Evolutionary conservation across 2,329 filamentous ascomycete genomes (phyloP).

Genomic region (Neospermospora avenae): DNA sequence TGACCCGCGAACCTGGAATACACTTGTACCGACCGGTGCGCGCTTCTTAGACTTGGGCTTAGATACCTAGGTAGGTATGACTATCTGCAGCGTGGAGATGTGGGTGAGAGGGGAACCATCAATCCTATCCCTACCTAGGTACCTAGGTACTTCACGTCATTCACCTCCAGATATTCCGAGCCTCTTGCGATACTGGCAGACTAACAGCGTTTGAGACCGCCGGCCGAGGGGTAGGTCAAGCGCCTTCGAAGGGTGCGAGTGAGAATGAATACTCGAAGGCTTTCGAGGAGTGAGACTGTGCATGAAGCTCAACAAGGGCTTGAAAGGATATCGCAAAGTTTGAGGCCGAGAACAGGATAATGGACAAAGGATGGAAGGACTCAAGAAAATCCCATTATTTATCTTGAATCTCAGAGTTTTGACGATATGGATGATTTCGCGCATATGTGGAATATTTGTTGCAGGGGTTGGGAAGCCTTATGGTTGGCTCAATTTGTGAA

Average conservation of each 20-base stretch:
- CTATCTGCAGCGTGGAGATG: constrained; percentile 6
- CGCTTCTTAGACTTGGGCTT: neutral
- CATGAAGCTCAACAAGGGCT: neutral
- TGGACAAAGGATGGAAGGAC: neutral
- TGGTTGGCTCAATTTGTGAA: neutral
- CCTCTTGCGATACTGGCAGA: neutral
- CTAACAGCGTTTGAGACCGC: neutral
- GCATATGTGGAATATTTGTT: neutral
- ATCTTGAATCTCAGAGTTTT: neutral
- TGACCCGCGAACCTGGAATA: neutral
- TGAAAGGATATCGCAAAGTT: no score
- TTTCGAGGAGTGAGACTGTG: neutral
- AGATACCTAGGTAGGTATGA: neutral
- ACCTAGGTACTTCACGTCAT: neutral
- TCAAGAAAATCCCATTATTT: neutral
- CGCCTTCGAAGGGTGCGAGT: neutral
- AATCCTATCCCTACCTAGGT: neutral
- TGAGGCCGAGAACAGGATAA: no score
- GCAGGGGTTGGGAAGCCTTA: neutral
- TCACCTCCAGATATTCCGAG: no score
- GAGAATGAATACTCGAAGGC: neutral
- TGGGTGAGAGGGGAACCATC: neutral
- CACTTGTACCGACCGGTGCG: neutral
- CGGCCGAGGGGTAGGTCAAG: neutral
- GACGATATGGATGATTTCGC: neutral